Percentiles rank a stretch among this genome's conserved stretches.
These are phyloP conservation scores for Drosera capensis DNA, from an alignment of 148 eudicot species.

Conservation along the genomic window DNA sequence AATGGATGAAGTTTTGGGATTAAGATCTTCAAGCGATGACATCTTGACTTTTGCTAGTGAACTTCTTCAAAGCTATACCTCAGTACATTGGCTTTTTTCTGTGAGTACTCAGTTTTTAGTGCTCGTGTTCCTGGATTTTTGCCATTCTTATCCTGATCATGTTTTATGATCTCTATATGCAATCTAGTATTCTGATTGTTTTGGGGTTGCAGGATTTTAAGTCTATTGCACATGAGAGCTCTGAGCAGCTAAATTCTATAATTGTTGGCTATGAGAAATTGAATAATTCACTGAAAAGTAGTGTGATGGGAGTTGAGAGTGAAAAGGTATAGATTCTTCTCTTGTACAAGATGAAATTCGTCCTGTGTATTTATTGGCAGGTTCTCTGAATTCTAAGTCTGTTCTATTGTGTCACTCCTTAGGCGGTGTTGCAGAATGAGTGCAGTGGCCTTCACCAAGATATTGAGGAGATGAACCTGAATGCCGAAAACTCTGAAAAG, in stretches of 20 bases:
- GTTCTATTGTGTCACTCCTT: constrained; percentile 12
- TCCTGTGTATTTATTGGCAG: background rate
- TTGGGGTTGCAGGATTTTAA: constrained; percentile 43
- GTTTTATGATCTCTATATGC: background rate
- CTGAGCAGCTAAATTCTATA: constrained; percentile 23
- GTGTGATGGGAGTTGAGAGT: constrained; percentile 39
- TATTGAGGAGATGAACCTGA: constrained; percentile 23
- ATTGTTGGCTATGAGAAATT: constrained; percentile 23
- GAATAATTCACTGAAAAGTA: constrained; percentile 21
- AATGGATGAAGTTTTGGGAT: constrained; percentile 37
- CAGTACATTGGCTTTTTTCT: constrained; percentile 20
- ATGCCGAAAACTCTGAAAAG: constrained; percentile 32
- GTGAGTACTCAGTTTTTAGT: constrained; percentile 26
- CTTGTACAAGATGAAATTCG: background rate
- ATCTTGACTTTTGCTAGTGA: constrained; percentile 43
- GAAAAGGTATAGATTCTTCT: constrained; percentile 57
- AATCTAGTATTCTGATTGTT: background rate
- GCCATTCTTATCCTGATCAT: constrained; percentile 1
- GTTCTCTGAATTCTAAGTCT: constrained; percentile 3
- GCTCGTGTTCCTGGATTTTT: too few relatives aligned
- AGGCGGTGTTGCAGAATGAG: constrained; percentile 41
- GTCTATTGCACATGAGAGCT: constrained; percentile 21
- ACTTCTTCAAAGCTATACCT: constrained; percentile 24
- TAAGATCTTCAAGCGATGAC: constrained; percentile 24
- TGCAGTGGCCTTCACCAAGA: constrained; percentile 31